A percentile compares a stretch with the other conserved stretches of the same genome.
These are phyloP conservation scores for Fragaria ananassa DNA, from an alignment of 306 rosid species.

Conservation along the genomic window DNA sequence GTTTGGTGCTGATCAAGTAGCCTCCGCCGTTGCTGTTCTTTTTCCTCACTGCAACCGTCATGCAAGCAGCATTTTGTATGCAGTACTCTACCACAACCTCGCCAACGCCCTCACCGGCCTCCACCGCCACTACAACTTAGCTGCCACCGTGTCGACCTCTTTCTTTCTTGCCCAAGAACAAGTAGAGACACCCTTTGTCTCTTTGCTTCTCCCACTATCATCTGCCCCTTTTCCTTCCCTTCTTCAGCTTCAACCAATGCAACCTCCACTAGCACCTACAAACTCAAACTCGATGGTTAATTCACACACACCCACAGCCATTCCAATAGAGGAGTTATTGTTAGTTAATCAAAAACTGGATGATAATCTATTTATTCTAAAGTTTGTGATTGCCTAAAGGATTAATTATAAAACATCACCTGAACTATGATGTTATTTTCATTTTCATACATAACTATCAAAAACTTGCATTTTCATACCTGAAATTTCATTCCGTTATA, in stretches of 20 bases:
- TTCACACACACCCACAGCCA: neutral
- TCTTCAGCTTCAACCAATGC: constrained; percentile 53
- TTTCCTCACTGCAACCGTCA: constrained; percentile 85
- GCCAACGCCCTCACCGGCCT: constrained; percentile 1
- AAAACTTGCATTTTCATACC: no score
- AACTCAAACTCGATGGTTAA: neutral
- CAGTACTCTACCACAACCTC: constrained; percentile 57
- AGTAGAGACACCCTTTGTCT: constrained; percentile 53
- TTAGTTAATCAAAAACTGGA: no score
- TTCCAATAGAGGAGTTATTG: no score
- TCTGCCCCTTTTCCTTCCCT: constrained; percentile 64
- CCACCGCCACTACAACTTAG: constrained; percentile 17
- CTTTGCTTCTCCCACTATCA: constrained; percentile 73
- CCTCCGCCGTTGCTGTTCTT: constrained; percentile 77
- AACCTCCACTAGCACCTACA: constrained; percentile 3
- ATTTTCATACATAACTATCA: no score
- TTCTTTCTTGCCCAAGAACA: constrained; percentile 75
- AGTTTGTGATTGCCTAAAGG: no score
- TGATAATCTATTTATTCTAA: no score
- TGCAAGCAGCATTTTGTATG: constrained; percentile 72
- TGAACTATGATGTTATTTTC: no score
- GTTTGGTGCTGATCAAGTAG: constrained; percentile 82
- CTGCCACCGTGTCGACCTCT: constrained; percentile 42
- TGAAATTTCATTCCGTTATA: no score
- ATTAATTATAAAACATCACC: no score